Base-by-base conservation (phyloP, 768 basidiomycete species). In the Sarcodon aspratus region DNA sequence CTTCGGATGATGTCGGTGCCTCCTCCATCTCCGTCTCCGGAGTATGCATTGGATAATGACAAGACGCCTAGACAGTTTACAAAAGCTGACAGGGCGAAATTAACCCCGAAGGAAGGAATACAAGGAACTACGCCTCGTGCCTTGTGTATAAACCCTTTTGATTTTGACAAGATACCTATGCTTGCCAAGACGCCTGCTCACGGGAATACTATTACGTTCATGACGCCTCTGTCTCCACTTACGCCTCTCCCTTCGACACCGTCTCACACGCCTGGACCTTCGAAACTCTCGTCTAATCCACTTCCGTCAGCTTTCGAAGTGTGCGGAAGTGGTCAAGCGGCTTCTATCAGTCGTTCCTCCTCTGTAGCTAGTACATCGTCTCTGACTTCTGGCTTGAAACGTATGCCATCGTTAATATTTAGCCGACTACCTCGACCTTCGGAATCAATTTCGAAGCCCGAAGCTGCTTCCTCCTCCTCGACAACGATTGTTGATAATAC, bases 1-100 rank as follows among this genome's bases (percentile, higher is more conserved):
- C 15, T 21, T 15, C 43, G 45, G 36, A 36, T 42, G 10, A 34
- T n/a, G 32, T 50, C 49, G n/a, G 49, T 50, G 13, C 49, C 49
- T 27, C 27, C 27, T 18, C 35, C 7, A 33, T 35, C 49, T 3
- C 31, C 49, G 2, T 15, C 34, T 7, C 21, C 44, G 31, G 33
- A 18, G 13, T 15, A 42, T 13, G 40, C 17, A 27, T 5, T 15
- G 2, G 40, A 38, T 13, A 38, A 18, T 18, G 37, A 13, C 17
- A 27, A 42, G 27, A 27, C 17, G 13, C 17, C 27, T 42, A 13
- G 11, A 5, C 15, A 17, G 40, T 15, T 15, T 17, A n/a, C 15
- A 11, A 27, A 9, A 8, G 13, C 27, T 15, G 40, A 42, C 11
- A n/a, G 11, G 40, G 40, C 21, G 21, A 27, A 27, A 27, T 27